A percentile compares a stretch with the other conserved stretches of the same genome.
Evolutionary conservation across 2,329 filamentous ascomycete genomes (phyloP).

Genomic region (Colletotrichum godetiae): DNA sequence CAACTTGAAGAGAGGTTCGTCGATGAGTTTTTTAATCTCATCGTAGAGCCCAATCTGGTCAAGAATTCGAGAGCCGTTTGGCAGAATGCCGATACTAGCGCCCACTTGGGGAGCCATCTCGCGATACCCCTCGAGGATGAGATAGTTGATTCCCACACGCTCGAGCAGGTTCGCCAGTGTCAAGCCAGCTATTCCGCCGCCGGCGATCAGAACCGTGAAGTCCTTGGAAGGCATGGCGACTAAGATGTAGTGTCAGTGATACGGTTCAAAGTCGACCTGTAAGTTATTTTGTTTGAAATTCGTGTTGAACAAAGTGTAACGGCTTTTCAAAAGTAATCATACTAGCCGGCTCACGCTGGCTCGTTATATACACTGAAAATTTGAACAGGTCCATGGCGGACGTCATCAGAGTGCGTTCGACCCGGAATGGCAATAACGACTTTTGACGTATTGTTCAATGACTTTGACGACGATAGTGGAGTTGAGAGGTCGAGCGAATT

Average conservation of each 20-base stretch:
- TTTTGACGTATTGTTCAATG: background rate
- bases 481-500: background rate
- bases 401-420: background rate
- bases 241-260: background rate
- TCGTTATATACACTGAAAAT: background rate
- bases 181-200: conserved; percentile 60
- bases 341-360: background rate
- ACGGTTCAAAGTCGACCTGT: background rate
- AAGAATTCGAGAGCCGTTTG: conserved; percentile 56
- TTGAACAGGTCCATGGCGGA: background rate
- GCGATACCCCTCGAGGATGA: conserved; percentile 56
- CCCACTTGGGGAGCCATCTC: conserved; percentile 58
- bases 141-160: conserved; percentile 56
- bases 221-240: conserved; percentile 2
- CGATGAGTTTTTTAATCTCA: background rate
- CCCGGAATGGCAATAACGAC: background rate
- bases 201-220: conserved; percentile 58
- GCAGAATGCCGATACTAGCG: conserved; percentile 57
- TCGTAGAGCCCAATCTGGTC: conserved; percentile 58
- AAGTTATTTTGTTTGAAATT: background rate
- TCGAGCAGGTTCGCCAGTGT: conserved; percentile 52
- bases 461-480: background rate
- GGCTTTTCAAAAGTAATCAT: background rate
- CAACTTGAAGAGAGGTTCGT: background rate
- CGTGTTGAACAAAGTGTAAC: background rate